phyloP scores from a whole-genome alignment of 2,329 filamentous ascomycete genomes.

The Fusarium papillatum region DNA sequence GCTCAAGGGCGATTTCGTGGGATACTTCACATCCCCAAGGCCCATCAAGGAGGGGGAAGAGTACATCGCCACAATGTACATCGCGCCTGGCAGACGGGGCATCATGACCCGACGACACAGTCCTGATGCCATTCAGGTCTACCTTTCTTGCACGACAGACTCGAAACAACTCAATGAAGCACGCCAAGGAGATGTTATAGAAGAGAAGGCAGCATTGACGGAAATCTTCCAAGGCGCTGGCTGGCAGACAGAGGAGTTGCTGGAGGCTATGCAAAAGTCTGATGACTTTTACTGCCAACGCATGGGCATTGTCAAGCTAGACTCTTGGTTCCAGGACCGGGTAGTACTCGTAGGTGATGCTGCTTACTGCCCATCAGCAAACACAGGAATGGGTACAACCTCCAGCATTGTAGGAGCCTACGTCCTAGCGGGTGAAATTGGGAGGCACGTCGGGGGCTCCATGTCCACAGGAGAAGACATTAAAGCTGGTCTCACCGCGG shows the following conservation, averaged over 20 bases:
- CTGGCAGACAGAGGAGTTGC: slow-evolving; percentile 56
- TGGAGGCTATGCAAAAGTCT: slow-evolving; percentile 55
- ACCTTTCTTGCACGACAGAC: slow-evolving; percentile 48
- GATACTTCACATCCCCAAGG: slow-evolving; percentile 50
- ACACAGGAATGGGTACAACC: slow-evolving; percentile 66
- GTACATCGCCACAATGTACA: slow-evolving; percentile 53
- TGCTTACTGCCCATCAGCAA: slow-evolving; percentile 60
- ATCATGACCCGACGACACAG: slow-evolving; percentile 58
- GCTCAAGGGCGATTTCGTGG: slow-evolving; percentile 42
- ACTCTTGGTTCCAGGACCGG: slow-evolving; percentile 59
- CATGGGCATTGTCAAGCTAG: slow-evolving; percentile 60
- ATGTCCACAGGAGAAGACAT: background rate
- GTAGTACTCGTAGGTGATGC: slow-evolving; percentile 69
- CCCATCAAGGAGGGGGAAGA: slow-evolving; percentile 47
- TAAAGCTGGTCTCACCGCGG: background rate
- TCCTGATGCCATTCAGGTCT: slow-evolving; percentile 53
- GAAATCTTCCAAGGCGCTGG: slow-evolving; percentile 57
- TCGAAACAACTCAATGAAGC: slow-evolving; percentile 44
- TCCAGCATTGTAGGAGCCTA: slow-evolving; percentile 65
- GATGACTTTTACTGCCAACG: slow-evolving; percentile 62
- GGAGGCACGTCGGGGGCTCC: slow-evolving; percentile 1
- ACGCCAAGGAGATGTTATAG: slow-evolving; percentile 48
- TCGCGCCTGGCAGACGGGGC: slow-evolving; percentile 49
- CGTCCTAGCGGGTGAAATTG: slow-evolving; percentile 66
- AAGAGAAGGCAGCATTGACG: slow-evolving; percentile 55